Conservation (phyloP, 1,284 basidiomycete species). For the Gomphus bonarii region DNA sequence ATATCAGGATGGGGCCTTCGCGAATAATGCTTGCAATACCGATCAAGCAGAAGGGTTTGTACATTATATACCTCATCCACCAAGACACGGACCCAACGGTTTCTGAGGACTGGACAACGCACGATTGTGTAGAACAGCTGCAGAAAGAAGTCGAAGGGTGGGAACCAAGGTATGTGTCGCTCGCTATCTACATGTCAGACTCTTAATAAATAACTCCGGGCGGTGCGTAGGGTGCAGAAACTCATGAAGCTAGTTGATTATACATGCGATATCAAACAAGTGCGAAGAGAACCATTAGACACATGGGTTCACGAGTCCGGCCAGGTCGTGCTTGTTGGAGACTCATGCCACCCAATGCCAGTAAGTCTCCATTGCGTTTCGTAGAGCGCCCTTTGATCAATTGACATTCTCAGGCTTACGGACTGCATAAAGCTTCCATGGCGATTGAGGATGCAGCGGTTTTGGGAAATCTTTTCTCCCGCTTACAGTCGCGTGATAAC, state of each 20-base stretch:
- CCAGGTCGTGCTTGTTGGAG: conserved; percentile 35
- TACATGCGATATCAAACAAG: conserved; percentile 9
- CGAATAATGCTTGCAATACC: conserved; percentile 13
- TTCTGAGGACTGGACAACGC: conserved; percentile 10
- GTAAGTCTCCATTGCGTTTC: conserved; percentile 16
- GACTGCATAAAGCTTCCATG: conserved; percentile 38
- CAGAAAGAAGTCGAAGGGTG: conserved; percentile 12
- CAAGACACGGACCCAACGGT: conserved; percentile 7
- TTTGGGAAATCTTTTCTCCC: conserved; percentile 48
- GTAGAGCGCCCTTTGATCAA: not conserved
- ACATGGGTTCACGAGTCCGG: conserved; percentile 43
- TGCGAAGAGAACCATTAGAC: conserved; percentile 21
- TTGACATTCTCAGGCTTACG: conserved; percentile 31
- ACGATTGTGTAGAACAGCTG: conserved; percentile 11
- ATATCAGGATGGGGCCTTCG: conserved; percentile 12
- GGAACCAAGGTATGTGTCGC: conserved; percentile 13
- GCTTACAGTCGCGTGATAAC: conserved; percentile 38
- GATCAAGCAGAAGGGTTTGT: conserved; percentile 10
- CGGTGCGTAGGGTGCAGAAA: conserved; percentile 11
- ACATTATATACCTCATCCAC: conserved; percentile 13
- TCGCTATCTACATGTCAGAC: not conserved
- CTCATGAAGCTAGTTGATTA: conserved; percentile 11
- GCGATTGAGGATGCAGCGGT: conserved; percentile 47
- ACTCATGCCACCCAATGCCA: conserved; percentile 37
- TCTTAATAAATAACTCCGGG: not conserved